A percentile compares a stretch with the other conserved stretches of the same genome.
These are phyloP conservation scores for Cornus controversa DNA, from an alignment of 148 eudicot genomes.

Conservation along the genomic window DNA sequence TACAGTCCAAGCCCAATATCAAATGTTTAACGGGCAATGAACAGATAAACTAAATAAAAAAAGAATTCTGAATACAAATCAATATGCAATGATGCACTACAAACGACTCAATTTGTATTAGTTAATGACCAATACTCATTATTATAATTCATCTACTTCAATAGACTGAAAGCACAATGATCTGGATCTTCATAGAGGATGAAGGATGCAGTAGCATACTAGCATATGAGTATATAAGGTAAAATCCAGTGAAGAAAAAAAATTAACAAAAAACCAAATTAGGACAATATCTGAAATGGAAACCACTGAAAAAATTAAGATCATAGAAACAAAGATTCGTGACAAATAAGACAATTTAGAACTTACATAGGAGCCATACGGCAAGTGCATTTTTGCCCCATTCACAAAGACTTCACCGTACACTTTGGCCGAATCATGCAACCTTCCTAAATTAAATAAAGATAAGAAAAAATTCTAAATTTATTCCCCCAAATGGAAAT, in stretches of 20 bases:
- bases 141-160: background rate
- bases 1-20: background rate
- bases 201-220: too few relatives aligned
- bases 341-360: background rate
- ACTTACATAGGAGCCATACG: slow-evolving; percentile 95
- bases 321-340: slow-evolving; percentile 2
- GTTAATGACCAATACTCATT: background rate
- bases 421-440: slow-evolving; percentile 72
- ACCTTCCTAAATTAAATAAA: slow-evolving; percentile 60
- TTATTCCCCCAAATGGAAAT: too few relatives aligned
- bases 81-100: background rate
- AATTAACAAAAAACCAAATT: background rate
- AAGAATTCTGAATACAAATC: background rate
- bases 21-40: background rate
- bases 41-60: background rate
- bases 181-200: background rate
- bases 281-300: background rate
- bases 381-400: slow-evolving; percentile 67
- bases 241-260: too few relatives aligned
- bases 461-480: too few relatives aligned
- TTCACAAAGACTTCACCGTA: slow-evolving; percentile 88
- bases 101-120: background rate
- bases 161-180: background rate
- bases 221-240: too few relatives aligned
- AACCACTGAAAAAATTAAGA: background rate